A percentile compares a stretch with the other conserved stretches of the same genome.
Conservation (phyloP, 805 yeast species). For the Yarrowia keelungensis region DNA sequence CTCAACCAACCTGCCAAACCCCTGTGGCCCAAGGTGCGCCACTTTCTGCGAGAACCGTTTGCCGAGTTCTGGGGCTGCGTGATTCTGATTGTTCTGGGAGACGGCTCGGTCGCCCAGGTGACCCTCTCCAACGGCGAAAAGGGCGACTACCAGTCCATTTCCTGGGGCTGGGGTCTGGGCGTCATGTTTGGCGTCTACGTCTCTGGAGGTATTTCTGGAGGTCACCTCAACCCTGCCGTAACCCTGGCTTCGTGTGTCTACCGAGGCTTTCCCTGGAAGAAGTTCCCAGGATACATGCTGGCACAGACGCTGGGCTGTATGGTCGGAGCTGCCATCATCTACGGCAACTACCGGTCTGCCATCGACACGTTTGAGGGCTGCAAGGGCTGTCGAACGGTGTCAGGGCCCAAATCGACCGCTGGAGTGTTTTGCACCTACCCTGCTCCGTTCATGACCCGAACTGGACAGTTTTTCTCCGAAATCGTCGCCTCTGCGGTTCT, state of each 20-base stretch:
- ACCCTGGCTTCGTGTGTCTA: constrained; percentile 57
- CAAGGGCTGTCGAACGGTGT: constrained; percentile 46
- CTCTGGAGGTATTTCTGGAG: constrained; percentile 65
- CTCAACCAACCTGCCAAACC: constrained; percentile 17
- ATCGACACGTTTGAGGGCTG: constrained; percentile 49
- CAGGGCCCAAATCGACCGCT: constrained; percentile 52
- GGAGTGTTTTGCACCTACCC: constrained; percentile 59
- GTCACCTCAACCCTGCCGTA: constrained; percentile 62
- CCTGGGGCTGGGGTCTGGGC: constrained; percentile 62
- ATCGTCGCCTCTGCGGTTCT: constrained; percentile 56
- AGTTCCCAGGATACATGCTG: constrained; percentile 55
- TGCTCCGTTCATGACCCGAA: constrained; percentile 52
- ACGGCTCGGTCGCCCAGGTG: constrained; percentile 58
- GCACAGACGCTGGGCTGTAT: constrained; percentile 61
- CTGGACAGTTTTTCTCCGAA: constrained; percentile 59
- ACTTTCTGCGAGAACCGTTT: constrained; percentile 54
- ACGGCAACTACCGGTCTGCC: constrained; percentile 56
- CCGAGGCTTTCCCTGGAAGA: constrained; percentile 61
- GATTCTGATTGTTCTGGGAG: constrained; percentile 57
- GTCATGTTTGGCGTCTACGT: constrained; percentile 59
- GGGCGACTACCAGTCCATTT: constrained; percentile 55
- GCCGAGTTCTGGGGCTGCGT: constrained; percentile 63
- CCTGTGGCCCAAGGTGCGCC: constrained; percentile 42
- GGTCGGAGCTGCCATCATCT: constrained; percentile 58
- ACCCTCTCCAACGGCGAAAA: constrained; percentile 51